These are phyloP conservation scores for Coemansia sp. DNA, from an alignment of 192 early-diverging fungal genomes.

Conservation along the genomic window DNA sequence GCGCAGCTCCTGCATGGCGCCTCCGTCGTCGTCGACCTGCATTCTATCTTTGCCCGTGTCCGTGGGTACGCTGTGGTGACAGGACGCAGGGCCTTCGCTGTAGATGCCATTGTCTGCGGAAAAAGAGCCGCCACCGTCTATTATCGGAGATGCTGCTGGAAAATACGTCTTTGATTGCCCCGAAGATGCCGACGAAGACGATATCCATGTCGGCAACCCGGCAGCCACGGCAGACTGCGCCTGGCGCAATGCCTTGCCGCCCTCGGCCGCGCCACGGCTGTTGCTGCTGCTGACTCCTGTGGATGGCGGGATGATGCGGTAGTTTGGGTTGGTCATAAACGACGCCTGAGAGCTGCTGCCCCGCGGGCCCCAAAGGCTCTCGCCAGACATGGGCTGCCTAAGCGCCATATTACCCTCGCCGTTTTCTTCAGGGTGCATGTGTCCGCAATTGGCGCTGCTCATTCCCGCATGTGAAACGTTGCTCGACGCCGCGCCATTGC, in stretches of 20 bases:
- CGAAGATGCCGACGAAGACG: conserved; percentile 11
- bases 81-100: background rate
- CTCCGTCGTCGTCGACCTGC: background rate
- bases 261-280: too few relatives aligned
- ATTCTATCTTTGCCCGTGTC: background rate
- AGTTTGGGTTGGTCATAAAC: conserved; percentile 47
- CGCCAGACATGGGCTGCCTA: too few relatives aligned
- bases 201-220: conserved; percentile 23
- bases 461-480: conserved; percentile 14
- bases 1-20: conserved; percentile 37
- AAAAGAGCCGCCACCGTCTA: conserved; percentile 10
- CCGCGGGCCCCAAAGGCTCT: too few relatives aligned
- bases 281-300: conserved; percentile 7
- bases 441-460: conserved; percentile 9
- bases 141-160: conserved; percentile 23
- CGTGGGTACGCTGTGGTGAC: background rate
- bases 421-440: conserved; percentile 1
- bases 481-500: background rate
- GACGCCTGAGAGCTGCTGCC: conserved; percentile 22
- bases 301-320: conserved; percentile 34
- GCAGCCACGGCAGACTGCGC: background rate
- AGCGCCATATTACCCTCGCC: background rate
- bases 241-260: background rate
- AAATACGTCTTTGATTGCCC: conserved; percentile 26
- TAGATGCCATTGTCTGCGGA: background rate